Conservation (phyloP, 202 grass and related monocot genomes). For the Panicum virgatum region DNA sequence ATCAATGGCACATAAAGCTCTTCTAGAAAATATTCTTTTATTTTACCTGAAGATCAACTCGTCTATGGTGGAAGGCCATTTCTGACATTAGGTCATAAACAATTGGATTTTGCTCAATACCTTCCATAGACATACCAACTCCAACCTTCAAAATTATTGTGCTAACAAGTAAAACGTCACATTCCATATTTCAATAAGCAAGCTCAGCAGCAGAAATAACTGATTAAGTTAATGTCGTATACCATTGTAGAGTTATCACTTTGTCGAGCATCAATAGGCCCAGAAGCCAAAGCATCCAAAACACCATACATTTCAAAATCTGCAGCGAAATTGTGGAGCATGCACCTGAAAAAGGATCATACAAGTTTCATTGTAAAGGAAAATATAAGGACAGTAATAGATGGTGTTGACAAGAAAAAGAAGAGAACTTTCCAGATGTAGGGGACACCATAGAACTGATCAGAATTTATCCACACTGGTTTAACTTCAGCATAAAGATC, state of each 20-base stretch:
- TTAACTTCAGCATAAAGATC: slow-evolving; percentile 93
- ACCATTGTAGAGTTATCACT: slow-evolving; percentile 85
- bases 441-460: slow-evolving; percentile 85
- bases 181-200: slow-evolving; percentile 20
- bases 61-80: slow-evolving; percentile 71
- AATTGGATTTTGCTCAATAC: slow-evolving; percentile 82
- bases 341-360: slow-evolving; percentile 59
- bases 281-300: slow-evolving; percentile 64
- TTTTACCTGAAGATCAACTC: slow-evolving; percentile 70
- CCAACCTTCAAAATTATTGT: slow-evolving; percentile 59
- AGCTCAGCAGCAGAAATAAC: slow-evolving; percentile 29
- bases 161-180: slow-evolving; percentile 24
- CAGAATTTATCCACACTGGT: slow-evolving; percentile 71
- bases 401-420: slow-evolving; percentile 15
- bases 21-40: not conserved
- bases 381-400: not conserved
- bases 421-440: slow-evolving; percentile 75
- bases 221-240: slow-evolving; percentile 24
- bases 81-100: slow-evolving; percentile 90
- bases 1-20: not conserved
- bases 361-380: slow-evolving; percentile 12
- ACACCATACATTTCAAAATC: slow-evolving; percentile 86
- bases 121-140: slow-evolving; percentile 87
- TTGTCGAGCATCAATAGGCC: slow-evolving; percentile 72
- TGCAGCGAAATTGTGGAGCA: slow-evolving; percentile 85